Conservation (phyloP, 176 grass and related monocot species). For the Aegilops umbellulata region DNA sequence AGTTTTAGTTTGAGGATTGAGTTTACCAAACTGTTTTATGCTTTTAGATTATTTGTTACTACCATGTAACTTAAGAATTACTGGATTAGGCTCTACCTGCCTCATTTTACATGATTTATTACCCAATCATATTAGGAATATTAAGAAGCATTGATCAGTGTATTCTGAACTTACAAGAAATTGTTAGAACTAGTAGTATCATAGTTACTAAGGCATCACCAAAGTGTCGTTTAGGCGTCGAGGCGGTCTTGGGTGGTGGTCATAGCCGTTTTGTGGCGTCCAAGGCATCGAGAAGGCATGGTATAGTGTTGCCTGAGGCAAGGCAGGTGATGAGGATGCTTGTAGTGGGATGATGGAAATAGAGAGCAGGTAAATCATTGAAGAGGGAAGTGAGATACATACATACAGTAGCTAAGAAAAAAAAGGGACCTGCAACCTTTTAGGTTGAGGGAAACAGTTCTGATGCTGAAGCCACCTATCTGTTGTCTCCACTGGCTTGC, state of each 20-base stretch:
- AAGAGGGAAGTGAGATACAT: neutral
- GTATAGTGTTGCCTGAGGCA: neutral
- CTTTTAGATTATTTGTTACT: neutral
- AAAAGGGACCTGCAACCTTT: neutral
- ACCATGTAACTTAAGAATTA: neutral
- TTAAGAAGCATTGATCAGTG: neutral
- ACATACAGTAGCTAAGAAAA: neutral
- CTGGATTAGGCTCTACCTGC: neutral
- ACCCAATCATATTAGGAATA: neutral
- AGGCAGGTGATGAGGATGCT: neutral
- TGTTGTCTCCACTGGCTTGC: neutral
- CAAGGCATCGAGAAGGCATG: neutral
- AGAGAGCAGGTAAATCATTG: neutral
- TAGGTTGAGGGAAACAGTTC: neutral
- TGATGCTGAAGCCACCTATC: neutral
- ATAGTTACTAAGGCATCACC: neutral
- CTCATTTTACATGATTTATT: neutral
- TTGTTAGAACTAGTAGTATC: neutral
- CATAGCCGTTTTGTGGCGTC: neutral
- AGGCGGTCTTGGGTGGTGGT: neutral
- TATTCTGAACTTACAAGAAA: neutral
- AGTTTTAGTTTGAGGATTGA: conserved; percentile 1
- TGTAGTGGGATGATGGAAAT: neutral
- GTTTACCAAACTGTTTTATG: neutral
- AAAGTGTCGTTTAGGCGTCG: neutral